phyloP scores from a whole-genome alignment of 345 rosid genomes.

The Eucalyptus regnans region DNA sequence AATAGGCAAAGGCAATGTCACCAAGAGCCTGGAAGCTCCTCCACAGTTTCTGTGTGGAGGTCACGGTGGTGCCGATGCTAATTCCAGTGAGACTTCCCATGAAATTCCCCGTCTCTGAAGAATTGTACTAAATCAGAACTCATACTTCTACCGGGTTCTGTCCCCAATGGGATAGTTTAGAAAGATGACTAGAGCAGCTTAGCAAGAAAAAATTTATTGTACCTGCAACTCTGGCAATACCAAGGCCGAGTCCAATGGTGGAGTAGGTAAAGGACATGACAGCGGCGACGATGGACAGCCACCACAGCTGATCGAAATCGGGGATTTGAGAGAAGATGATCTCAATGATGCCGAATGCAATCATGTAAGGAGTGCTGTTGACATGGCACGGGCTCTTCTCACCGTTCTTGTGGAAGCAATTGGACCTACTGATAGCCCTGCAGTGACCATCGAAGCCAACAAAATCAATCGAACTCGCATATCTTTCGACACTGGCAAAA shows the following conservation, averaged over 20 bases:
- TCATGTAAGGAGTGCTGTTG: conserved; percentile 35
- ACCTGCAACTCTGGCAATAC: conserved; percentile 23
- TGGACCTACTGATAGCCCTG: conserved; percentile 45
- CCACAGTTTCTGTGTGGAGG: conserved; percentile 17
- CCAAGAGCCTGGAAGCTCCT: conserved; percentile 27
- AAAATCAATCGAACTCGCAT: not conserved
- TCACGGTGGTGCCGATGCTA: conserved; percentile 4
- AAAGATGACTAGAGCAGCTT: too few species aligned
- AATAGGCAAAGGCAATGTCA: conserved; percentile 34
- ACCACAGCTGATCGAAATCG: conserved; percentile 28
- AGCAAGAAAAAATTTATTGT: too few species aligned
- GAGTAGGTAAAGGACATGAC: too few species aligned
- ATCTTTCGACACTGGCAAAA: accelerated
- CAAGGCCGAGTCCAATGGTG: conserved; percentile 34
- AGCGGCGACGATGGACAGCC: conserved; percentile 41
- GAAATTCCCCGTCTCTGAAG: conserved; percentile 1
- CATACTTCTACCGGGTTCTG: not conserved
- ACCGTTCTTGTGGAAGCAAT: conserved; percentile 40
- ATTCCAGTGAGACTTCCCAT: conserved; percentile 31
- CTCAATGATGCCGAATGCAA: conserved; percentile 30
- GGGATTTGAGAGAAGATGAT: conserved; percentile 34
- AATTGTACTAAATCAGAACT: not conserved
- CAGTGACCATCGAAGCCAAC: not conserved
- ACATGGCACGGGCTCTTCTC: conserved; percentile 28
- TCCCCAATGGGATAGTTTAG: too few species aligned